Conservation (phyloP, 1,284 basidiomycete genomes). For the Fomitopsis schrenkii region DNA sequence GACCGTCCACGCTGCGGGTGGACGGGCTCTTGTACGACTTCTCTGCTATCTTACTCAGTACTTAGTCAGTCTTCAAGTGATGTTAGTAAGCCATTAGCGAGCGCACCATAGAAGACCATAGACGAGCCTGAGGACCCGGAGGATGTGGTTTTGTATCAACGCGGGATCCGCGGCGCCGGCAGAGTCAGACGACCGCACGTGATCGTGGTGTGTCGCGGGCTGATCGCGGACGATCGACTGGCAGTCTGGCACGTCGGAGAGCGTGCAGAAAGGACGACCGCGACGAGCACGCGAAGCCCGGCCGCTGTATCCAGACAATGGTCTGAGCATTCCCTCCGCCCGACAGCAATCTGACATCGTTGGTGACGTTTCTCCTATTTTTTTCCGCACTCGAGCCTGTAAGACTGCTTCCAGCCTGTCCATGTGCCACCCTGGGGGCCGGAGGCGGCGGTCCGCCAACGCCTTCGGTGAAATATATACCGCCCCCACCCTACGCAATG, state of each 20-base stretch:
- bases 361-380: neutral
- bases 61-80: neutral
- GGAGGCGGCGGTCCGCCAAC: slow-evolving; percentile 6
- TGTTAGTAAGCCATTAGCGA: neutral
- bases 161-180: neutral
- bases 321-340: neutral
- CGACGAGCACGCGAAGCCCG: too few species aligned
- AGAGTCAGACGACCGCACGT: neutral
- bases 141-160: neutral
- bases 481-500: neutral
- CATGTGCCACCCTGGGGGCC: slow-evolving; percentile 5
- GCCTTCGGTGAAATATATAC: neutral
- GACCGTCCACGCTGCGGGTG: neutral
- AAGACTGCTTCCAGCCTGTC: neutral
- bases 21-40: neutral
- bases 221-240: neutral
- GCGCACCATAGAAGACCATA: too few species aligned
- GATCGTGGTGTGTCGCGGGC: neutral
- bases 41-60: neutral
- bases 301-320: too few species aligned
- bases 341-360: neutral
- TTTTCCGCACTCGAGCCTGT: neutral
- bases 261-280: neutral
- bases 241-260: neutral
- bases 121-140: too few species aligned